Evolutionary conservation across 164 flowering plant species (phyloP), one percentile per base, ranked within the genome.

Genomic region (Sextonia rubra): DNA sequence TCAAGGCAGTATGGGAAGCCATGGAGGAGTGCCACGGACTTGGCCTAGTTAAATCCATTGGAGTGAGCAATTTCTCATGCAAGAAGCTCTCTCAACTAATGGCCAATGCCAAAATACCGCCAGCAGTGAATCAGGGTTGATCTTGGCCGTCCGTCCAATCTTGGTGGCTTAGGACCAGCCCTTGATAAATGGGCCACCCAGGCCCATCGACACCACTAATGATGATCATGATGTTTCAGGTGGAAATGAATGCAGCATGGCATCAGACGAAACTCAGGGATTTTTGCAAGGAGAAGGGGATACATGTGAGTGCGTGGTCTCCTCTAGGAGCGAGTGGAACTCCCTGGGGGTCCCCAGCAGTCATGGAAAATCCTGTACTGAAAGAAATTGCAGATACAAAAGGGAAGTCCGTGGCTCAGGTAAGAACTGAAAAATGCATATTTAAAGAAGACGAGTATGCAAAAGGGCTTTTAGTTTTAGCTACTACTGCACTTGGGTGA

Each of bases 391-490:
- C 85, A 58, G n/a, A 47, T 1, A 65, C 72, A 3, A 82, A 64
- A 68, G 82, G 78, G 27, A 79, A 80, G 62, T 75, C 71, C 24
- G 15, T 66, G 44, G 77, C 80, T 64, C 82, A 82, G 79, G 82
- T 79, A 30, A 30, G 37, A 30, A 30, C 37, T 30, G 5, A 30
- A 2, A 27, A 7, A 30, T 30, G 6, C 37, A 30, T 30, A 30
- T 30, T 30, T 30, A 4, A 30, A 4, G 37, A 30, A 4, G 37
- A 30, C 5, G 5, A 30, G 37, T 30, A 30, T 30, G 37, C 6
- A 4, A 30, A 30, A n/a, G n/a, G 37, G 37, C 37, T 30, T 30
- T 30, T 30, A 5, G n/a, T n/a, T n/a, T n/a, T n/a, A n/a, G n/a
- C n/a, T n/a, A n/a, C n/a, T n/a, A n/a, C n/a, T n/a, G n/a, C n/a